These are phyloP conservation scores for Phytophthora nicotianae DNA, from an alignment of 352 stramenopile genomes.

Conservation along the genomic window DNA sequence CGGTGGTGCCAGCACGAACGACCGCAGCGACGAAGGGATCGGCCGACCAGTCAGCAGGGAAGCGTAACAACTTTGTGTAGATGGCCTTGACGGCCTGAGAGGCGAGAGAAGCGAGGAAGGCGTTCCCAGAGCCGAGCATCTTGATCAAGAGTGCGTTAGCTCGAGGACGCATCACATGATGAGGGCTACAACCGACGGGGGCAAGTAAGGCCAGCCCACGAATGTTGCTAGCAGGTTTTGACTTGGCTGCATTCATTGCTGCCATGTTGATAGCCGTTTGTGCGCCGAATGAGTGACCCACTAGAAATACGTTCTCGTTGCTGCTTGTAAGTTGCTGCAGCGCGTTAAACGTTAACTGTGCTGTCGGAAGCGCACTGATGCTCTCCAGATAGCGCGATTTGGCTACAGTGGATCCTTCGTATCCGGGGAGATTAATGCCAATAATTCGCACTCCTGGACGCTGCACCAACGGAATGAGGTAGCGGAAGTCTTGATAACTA, in stretches of 20 bases:
- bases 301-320: slow-evolving; percentile 36
- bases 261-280: slow-evolving; percentile 52
- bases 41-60: slow-evolving; percentile 26
- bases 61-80: slow-evolving; percentile 49
- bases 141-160: slow-evolving; percentile 36
- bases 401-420: slow-evolving; percentile 27
- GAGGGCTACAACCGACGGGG: slow-evolving; percentile 38
- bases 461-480: slow-evolving; percentile 41
- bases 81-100: slow-evolving; percentile 30
- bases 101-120: slow-evolving; percentile 15
- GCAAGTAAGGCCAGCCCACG: slow-evolving; percentile 44
- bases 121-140: slow-evolving; percentile 27
- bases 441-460: slow-evolving; percentile 24
- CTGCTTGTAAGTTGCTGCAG: slow-evolving; percentile 19
- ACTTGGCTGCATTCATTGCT: slow-evolving; percentile 27
- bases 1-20: slow-evolving; percentile 41
- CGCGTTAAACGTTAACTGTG: slow-evolving; percentile 30
- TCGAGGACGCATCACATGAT: slow-evolving; percentile 44
- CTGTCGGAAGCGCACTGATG: slow-evolving; percentile 39
- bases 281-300: slow-evolving; percentile 55
- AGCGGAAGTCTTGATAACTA: slow-evolving; percentile 51
- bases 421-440: slow-evolving; percentile 39
- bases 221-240: slow-evolving; percentile 3
- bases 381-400: slow-evolving; percentile 30
- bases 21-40: slow-evolving; percentile 43